Evolutionary conservation across 805 yeast species (phyloP).

Genomic region (Ogataea allantospora): DNA sequence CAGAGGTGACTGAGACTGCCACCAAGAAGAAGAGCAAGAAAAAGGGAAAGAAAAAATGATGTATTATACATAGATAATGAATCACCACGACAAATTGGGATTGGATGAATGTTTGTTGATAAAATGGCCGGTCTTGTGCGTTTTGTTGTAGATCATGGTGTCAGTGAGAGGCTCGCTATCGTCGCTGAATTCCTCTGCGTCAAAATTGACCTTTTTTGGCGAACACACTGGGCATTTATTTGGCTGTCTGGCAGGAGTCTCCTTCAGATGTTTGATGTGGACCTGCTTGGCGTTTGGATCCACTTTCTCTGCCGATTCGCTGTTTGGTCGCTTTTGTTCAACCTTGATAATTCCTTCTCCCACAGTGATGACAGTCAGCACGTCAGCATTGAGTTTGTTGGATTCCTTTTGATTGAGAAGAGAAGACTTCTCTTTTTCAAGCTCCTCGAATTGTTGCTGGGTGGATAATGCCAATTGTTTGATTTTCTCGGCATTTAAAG

Average conservation of each 20-base stretch:
- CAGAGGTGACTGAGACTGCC: conserved; percentile 9
- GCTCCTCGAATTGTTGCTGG: conserved; percentile 8
- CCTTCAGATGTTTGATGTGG: conserved; percentile 4
- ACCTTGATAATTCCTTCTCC: conserved; percentile 19
- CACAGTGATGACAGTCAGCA: conserved; percentile 15
- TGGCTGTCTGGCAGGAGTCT: not conserved
- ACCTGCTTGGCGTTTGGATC: conserved; percentile 1
- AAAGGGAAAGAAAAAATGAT: conserved; percentile 25
- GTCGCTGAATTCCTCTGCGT: conserved; percentile 8
- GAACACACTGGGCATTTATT: conserved; percentile 13
- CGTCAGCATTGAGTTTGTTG: conserved; percentile 2
- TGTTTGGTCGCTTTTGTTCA: conserved; percentile 15
- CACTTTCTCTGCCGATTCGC: not conserved
- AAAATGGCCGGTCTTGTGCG: conserved; percentile 11
- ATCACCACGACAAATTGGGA: conserved; percentile 15
- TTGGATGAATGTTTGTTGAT: conserved; percentile 5
- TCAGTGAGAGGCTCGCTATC: conserved; percentile 11
- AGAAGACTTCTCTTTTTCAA: conserved; percentile 11
- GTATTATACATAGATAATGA: conserved; percentile 8
- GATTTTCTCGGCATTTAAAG: conserved; percentile 8
- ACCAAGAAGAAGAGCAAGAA: conserved; percentile 22
- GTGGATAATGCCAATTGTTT: conserved; percentile 8
- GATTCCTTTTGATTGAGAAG: conserved; percentile 8
- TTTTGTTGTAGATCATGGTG: conserved; percentile 13
- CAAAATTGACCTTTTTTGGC: conserved; percentile 6